Percentiles rank a stretch among this genome's conserved stretches.
Evolutionary conservation across 352 stramenopile species (phyloP).

Genomic region (Pseudoperonospora humuli): DNA sequence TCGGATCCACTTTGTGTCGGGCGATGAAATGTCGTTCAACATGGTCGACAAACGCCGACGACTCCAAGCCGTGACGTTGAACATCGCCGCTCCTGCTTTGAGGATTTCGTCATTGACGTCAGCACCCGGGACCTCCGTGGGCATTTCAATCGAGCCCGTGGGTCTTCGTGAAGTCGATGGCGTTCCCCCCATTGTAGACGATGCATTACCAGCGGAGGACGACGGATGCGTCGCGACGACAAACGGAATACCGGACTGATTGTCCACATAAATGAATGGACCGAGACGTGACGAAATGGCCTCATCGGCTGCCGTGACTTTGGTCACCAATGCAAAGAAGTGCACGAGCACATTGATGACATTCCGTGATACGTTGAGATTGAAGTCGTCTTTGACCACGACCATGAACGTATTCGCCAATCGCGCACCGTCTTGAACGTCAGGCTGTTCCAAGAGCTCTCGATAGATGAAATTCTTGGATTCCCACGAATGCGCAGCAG

Average conservation of each 20-base stretch:
- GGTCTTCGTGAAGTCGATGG: constrained; percentile 20
- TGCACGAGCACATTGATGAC: constrained; percentile 79
- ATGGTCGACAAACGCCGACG: constrained; percentile 61
- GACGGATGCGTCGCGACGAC: constrained; percentile 57
- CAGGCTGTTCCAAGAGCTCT: constrained; percentile 50
- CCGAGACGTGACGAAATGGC: constrained; percentile 44
- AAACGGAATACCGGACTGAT: constrained; percentile 79
- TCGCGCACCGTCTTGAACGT: constrained; percentile 48
- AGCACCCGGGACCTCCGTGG: constrained; percentile 34
- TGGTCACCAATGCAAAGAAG: constrained; percentile 69
- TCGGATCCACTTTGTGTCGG: constrained; percentile 57
- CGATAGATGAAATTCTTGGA: constrained; percentile 82
- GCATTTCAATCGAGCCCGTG: constrained; percentile 45
- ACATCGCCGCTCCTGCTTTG: constrained; percentile 36
- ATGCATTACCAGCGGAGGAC: constrained; percentile 11
- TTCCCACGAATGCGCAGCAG: constrained; percentile 56
- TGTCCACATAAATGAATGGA: constrained; percentile 82
- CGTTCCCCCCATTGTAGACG: constrained; percentile 8
- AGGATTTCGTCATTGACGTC: constrained; percentile 39
- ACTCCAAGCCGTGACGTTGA: constrained; percentile 49
- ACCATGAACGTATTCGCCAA: constrained; percentile 61
- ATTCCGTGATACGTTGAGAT: constrained; percentile 76
- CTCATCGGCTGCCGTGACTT: constrained; percentile 36
- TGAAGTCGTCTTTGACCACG: constrained; percentile 73
- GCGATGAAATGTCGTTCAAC: constrained; percentile 69